Conservation (phyloP, 2,329 filamentous ascomycete genomes). For the Aspergillus costaricaensis region DNA sequence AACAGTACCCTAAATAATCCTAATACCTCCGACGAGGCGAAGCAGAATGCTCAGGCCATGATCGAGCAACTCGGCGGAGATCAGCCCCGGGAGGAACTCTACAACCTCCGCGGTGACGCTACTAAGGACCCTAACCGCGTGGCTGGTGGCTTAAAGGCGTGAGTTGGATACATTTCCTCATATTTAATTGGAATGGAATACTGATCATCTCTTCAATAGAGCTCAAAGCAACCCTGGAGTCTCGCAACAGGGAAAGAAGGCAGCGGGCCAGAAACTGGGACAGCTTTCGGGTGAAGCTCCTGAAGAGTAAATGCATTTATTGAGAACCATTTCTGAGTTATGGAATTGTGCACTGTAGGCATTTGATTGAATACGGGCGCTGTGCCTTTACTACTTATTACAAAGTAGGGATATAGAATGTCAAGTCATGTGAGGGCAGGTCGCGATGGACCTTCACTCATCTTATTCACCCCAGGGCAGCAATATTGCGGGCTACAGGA, state of each 20-base stretch:
- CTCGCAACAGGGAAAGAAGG: conserved; percentile 8
- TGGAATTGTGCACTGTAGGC: too few species aligned
- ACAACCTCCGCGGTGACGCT: conserved; percentile 11
- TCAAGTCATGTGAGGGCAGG: too few species aligned
- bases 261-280: conserved; percentile 5
- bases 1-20: conserved; percentile 17
- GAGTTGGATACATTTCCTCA: not conserved
- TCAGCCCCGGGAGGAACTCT: conserved; percentile 18
- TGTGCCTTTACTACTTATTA: too few species aligned
- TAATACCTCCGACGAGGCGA: conserved; percentile 21
- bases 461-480: too few species aligned
- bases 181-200: too few species aligned
- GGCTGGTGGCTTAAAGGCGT: conserved; percentile 23
- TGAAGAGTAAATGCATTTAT: too few species aligned
- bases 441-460: too few species aligned
- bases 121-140: conserved; percentile 22
- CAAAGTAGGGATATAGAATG: too few species aligned
- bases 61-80: conserved; percentile 20
- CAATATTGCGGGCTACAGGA: too few species aligned
- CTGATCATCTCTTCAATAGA: not conserved
- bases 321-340: too few species aligned
- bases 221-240: conserved; percentile 13
- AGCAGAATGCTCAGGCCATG: conserved; percentile 21
- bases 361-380: too few species aligned
- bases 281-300: not conserved